Evolutionary conservation across 257 asterid genomes (phyloP).

Genomic region (Jasminum sambac): DNA sequence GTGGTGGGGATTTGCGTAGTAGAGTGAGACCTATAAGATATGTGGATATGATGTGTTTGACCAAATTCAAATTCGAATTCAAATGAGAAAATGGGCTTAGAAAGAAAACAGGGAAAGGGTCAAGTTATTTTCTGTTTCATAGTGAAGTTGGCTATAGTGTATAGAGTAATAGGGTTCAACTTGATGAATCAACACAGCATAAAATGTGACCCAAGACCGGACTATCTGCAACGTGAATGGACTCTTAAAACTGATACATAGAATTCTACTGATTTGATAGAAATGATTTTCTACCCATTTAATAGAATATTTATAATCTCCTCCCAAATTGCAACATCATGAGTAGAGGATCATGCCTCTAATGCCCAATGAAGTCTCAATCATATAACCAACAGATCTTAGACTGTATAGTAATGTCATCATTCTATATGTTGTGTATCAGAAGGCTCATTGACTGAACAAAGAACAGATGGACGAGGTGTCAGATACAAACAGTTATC

Average conservation of each 20-base stretch:
- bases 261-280: neutral
- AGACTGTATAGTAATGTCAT: neutral
- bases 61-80: no score
- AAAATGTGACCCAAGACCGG: neutral
- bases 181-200: neutral
- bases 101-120: neutral
- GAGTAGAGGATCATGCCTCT: neutral
- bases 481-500: neutral
- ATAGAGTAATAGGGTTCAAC: neutral
- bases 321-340: neutral
- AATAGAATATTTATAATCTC: neutral
- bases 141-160: neutral
- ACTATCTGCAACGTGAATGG: neutral
- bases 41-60: no score
- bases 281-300: slow-evolving; percentile 1
- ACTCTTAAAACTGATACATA: neutral
- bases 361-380: neutral
- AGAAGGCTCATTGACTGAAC: neutral
- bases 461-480: neutral
- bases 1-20: no score
- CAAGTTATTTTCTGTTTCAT: neutral
- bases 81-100: no score
- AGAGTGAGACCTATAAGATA: no score
- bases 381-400: neutral
- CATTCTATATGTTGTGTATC: neutral